These are phyloP conservation scores for Cystobasidium ongulense DNA, from an alignment of 768 basidiomycete species.

Conservation along the genomic window DNA sequence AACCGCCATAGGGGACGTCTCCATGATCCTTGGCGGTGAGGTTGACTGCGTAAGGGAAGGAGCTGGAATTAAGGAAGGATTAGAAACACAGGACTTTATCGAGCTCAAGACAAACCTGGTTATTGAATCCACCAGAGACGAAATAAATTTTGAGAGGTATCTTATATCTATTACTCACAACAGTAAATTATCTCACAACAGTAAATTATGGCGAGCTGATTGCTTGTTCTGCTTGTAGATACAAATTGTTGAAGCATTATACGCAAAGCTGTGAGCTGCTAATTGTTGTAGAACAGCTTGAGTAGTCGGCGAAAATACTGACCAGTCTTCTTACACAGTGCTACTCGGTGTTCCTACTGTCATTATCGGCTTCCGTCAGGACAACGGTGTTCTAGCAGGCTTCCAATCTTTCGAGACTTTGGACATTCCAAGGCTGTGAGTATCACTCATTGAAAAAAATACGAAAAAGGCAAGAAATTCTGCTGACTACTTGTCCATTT, in stretches of 20 bases:
- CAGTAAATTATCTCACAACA: constrained; percentile 2
- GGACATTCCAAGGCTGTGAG: constrained; percentile 59
- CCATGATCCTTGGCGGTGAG: constrained; percentile 76
- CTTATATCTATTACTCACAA: constrained; percentile 34
- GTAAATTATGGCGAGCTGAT: no score
- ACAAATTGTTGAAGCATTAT: constrained; percentile 86
- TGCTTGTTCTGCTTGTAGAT: constrained; percentile 44
- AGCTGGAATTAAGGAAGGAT: neutral
- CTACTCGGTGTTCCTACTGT: constrained; percentile 85
- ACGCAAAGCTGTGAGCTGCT: constrained; percentile 59
- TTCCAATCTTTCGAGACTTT: constrained; percentile 69
- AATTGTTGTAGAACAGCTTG: neutral
- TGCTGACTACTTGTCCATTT: neutral
- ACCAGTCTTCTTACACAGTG: constrained; percentile 42
- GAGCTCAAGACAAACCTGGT: constrained; percentile 78
- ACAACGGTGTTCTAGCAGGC: constrained; percentile 59
- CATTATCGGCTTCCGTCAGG: constrained; percentile 76
- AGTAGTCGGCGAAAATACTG: no score
- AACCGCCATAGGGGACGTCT: constrained; percentile 64
- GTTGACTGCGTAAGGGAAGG: constrained; percentile 66
- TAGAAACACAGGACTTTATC: constrained; percentile 44
- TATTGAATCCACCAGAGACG: constrained; percentile 57
- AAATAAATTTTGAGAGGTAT: constrained; percentile 73
- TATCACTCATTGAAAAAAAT: neutral
- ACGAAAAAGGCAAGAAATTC: no score